Conservation (phyloP, 768 basidiomycete genomes). For the Mycena maculata region DNA sequence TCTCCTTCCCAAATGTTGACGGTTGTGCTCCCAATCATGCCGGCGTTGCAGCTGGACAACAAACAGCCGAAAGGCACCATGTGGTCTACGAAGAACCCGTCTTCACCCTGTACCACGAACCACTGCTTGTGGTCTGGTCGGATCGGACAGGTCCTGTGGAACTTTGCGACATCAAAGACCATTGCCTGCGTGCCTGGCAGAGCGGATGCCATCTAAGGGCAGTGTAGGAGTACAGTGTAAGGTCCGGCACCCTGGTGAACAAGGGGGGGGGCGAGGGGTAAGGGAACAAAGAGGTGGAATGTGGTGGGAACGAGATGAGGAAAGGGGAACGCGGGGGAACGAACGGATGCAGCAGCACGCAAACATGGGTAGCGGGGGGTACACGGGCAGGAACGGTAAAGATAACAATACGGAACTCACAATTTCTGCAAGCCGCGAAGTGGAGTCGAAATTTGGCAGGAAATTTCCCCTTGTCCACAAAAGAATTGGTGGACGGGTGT, state of each 20-base stretch:
- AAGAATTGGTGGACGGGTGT: constrained; percentile 24
- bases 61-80: constrained; percentile 6
- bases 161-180: constrained; percentile 19
- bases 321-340: no score
- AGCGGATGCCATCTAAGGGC: constrained; percentile 4
- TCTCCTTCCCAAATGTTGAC: not conserved
- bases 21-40: not conserved
- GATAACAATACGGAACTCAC: constrained; percentile 26
- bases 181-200: constrained; percentile 8
- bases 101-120: constrained; percentile 28
- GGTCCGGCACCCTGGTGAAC: not conserved
- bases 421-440: constrained; percentile 16
- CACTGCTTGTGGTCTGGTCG: constrained; percentile 29
- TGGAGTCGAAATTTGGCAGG: constrained; percentile 31
- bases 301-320: no score
- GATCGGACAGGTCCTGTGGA: constrained; percentile 32
- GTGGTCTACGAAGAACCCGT: constrained; percentile 35
- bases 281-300: not conserved
- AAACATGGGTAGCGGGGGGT: not conserved
- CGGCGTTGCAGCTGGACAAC: constrained; percentile 8
- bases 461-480: constrained; percentile 30
- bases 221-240: not conserved
- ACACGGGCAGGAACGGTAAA: no score
- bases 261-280: not conserved
- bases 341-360: not conserved